Percentiles rank a stretch among this genome's conserved stretches.
Conservation (phyloP, 1,139 yeast species). For the Meyerozyma elateridarum region DNA sequence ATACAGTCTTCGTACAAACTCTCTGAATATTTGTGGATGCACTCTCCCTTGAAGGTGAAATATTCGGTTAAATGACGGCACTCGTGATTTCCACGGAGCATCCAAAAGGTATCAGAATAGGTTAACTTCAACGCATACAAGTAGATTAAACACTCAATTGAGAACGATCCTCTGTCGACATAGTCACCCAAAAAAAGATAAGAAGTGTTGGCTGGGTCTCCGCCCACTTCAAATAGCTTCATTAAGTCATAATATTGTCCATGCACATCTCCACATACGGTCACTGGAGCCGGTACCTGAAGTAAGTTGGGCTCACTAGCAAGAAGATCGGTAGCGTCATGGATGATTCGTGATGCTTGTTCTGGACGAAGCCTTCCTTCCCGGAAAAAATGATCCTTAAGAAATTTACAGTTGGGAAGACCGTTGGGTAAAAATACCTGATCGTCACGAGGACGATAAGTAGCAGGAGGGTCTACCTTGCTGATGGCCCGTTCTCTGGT, state of each 20-base stretch:
- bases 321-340: conserved; percentile 65
- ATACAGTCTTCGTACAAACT: conserved; percentile 72
- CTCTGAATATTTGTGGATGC: conserved; percentile 75
- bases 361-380: conserved; percentile 77
- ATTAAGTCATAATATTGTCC: conserved; percentile 91
- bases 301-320: conserved; percentile 73
- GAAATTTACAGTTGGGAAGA: conserved; percentile 66
- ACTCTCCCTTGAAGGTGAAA: conserved; percentile 89
- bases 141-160: conserved; percentile 81
- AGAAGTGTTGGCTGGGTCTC: conserved; percentile 71
- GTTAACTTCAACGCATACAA: conserved; percentile 77
- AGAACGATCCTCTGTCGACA: conserved; percentile 91
- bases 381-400: conserved; percentile 66
- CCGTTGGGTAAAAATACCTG: conserved; percentile 63
- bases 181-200: conserved; percentile 92
- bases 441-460: conserved; percentile 58
- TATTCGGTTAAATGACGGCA: conserved; percentile 91
- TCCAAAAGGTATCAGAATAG: conserved; percentile 71
- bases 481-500: conserved; percentile 69
- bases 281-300: conserved; percentile 85
- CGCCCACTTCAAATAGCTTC: conserved; percentile 93
- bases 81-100: conserved; percentile 94
- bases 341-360: conserved; percentile 68
- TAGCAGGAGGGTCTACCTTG: conserved; percentile 66
- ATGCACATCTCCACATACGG: conserved; percentile 95